Conservation (phyloP, 2,329 filamentous ascomycete genomes). For the Nigrospora osmanthi region DNA sequence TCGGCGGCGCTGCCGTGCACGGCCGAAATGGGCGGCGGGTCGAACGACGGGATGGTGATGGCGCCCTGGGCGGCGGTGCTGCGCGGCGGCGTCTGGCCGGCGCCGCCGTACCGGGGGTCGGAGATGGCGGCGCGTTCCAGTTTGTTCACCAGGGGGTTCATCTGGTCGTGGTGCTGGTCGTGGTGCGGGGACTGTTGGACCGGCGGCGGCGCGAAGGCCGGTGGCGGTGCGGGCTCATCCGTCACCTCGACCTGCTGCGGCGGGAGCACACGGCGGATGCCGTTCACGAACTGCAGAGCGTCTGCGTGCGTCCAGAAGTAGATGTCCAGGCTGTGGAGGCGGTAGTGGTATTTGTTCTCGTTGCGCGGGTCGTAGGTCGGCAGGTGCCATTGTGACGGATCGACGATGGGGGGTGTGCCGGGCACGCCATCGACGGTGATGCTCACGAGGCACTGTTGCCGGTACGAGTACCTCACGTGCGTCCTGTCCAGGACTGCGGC, state of each 20-base stretch:
- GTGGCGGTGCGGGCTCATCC: conserved; percentile 51
- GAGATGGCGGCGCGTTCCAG: conserved; percentile 65
- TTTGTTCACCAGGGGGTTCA: conserved; percentile 66
- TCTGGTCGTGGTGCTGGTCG: conserved; percentile 27
- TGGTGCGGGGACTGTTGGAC: conserved; percentile 24
- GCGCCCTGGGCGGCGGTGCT: conserved; percentile 14
- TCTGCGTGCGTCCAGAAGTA: conserved; percentile 76
- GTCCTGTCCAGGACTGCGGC: conserved; percentile 55
- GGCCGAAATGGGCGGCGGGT: conserved; percentile 29
- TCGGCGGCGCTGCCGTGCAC: conserved; percentile 15
- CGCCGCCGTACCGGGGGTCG: conserved; percentile 38
- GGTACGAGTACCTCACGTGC: conserved; percentile 63
- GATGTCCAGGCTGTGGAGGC: conserved; percentile 65
- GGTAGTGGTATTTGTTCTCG: conserved; percentile 73
- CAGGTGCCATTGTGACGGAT: conserved; percentile 64
- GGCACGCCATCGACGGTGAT: conserved; percentile 50
- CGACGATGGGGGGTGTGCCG: conserved; percentile 13
- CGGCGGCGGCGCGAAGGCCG: conserved; percentile 17
- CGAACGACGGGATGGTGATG: conserved; percentile 16
- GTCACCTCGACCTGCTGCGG: conserved; percentile 52
- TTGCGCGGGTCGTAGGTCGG: conserved; percentile 65
- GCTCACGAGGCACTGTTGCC: conserved; percentile 64
- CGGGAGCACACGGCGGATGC: conserved; percentile 57
- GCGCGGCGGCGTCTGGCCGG: conserved; percentile 11
- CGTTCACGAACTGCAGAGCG: conserved; percentile 62